phyloP scores from a whole-genome alignment of 352 stramenopile species.

The Phytophthora tentaculata region DNA sequence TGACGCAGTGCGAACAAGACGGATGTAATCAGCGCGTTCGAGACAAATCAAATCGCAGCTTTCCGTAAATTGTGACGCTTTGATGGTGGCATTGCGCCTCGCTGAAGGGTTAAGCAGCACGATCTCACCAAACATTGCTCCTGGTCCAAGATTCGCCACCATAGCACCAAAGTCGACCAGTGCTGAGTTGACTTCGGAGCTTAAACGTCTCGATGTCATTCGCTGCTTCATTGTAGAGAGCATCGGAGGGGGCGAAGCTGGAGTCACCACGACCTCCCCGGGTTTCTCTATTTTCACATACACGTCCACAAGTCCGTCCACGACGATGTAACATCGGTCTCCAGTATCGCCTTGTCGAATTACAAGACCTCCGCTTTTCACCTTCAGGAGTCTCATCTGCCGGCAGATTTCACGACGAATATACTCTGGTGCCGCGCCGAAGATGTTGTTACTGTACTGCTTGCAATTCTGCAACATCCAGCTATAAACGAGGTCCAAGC shows the following conservation, averaged over 20 bases:
- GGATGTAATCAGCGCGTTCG: constrained; percentile 75
- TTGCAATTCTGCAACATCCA: constrained; percentile 87
- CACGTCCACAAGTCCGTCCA: constrained; percentile 76
- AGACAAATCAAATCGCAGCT: constrained; percentile 76
- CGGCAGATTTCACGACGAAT: constrained; percentile 80
- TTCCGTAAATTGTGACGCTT: constrained; percentile 67
- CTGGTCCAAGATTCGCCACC: constrained; percentile 67
- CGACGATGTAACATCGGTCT: constrained; percentile 81
- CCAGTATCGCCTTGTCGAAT: constrained; percentile 78
- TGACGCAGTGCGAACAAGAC: constrained; percentile 71
- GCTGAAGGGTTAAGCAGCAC: constrained; percentile 74
- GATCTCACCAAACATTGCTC: constrained; percentile 80
- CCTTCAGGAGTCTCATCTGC: constrained; percentile 75
- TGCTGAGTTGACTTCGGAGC: constrained; percentile 15
- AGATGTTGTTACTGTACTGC: constrained; percentile 87
- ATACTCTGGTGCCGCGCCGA: constrained; percentile 75
- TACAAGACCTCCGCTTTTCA: constrained; percentile 55
- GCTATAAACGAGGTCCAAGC: constrained; percentile 72
- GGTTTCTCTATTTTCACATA: constrained; percentile 68
- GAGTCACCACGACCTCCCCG: constrained; percentile 22
- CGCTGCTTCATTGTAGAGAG: constrained; percentile 25
- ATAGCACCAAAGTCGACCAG: constrained; percentile 58
- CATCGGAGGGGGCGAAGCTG: constrained; percentile 21
- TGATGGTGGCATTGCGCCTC: constrained; percentile 72
- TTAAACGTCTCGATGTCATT: constrained; percentile 29